These are phyloP conservation scores for Arthrobotrys pseudoclavata DNA, from an alignment of 2,329 filamentous ascomycete species.

Conservation along the genomic window DNA sequence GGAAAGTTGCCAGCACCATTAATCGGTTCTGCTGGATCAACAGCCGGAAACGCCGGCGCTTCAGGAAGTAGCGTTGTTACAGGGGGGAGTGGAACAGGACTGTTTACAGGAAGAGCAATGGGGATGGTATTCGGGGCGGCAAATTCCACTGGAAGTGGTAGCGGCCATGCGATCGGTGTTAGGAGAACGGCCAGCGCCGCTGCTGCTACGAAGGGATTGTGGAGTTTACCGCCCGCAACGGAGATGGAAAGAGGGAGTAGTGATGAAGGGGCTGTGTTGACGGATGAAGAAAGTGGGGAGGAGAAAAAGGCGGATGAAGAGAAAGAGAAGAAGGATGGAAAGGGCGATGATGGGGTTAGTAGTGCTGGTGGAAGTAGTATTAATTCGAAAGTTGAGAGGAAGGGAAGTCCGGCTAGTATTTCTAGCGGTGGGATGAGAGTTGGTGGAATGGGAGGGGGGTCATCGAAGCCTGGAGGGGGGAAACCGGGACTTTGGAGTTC, in stretches of 20 bases:
- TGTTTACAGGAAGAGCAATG: slow-evolving; percentile 50
- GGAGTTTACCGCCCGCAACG: slow-evolving; percentile 36
- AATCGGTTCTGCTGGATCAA: slow-evolving; percentile 30
- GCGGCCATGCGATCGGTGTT: slow-evolving; percentile 56
- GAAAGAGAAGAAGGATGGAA: background rate
- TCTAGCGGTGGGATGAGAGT: slow-evolving; percentile 20
- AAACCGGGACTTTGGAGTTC: slow-evolving; percentile 41
- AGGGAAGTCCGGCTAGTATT: slow-evolving; percentile 32
- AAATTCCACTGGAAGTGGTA: slow-evolving; percentile 15
- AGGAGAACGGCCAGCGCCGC: slow-evolving; percentile 55
- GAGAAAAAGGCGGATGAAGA: slow-evolving; percentile 40
- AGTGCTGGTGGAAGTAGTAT: slow-evolving; percentile 9
- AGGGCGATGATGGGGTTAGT: background rate
- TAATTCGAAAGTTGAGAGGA: slow-evolving; percentile 7
- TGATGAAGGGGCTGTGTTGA: slow-evolving; percentile 52
- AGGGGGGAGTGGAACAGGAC: slow-evolving; percentile 9
- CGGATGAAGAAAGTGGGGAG: slow-evolving; percentile 53
- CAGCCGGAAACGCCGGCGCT: too few relatives aligned
- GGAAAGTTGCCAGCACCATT: slow-evolving; percentile 47
- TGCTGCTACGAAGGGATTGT: slow-evolving; percentile 52
- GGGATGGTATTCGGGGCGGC: slow-evolving; percentile 53
- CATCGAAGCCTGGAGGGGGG: slow-evolving; percentile 8
- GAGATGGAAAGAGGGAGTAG: slow-evolving; percentile 55
- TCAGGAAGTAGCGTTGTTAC: background rate
- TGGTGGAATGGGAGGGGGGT: slow-evolving; percentile 6